These are phyloP conservation scores for Plenodomus tracheiphilus DNA, from an alignment of 2,329 filamentous ascomycete genomes.

Conservation along the genomic window DNA sequence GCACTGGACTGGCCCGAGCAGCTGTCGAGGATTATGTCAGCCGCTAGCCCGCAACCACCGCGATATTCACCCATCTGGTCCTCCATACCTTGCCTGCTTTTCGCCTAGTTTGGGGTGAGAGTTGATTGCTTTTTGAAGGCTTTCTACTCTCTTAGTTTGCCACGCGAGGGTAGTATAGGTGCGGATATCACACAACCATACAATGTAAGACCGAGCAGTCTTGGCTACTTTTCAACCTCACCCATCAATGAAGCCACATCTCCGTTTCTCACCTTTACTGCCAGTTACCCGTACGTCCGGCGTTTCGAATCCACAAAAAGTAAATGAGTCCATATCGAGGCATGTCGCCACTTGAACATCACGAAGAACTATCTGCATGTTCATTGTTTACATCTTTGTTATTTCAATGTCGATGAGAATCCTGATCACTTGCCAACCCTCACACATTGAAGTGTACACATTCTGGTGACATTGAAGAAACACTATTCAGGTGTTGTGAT, in stretches of 20 bases:
- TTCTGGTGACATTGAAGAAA: background rate
- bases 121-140: background rate
- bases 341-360: background rate
- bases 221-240: background rate
- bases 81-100: background rate
- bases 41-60: conserved; percentile 4
- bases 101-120: background rate
- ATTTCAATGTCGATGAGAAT: background rate
- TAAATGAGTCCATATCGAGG: background rate
- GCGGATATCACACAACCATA: background rate
- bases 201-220: background rate
- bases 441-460: background rate
- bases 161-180: background rate
- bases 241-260: background rate
- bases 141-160: background rate
- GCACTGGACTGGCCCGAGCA: background rate
- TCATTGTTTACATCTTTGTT: background rate
- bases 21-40: conserved; percentile 21
- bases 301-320: background rate
- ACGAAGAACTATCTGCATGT: background rate
- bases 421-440: background rate
- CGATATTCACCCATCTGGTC: background rate
- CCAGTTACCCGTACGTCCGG: background rate
- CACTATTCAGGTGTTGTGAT: background rate
- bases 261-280: background rate